Evolutionary conservation across 495 filamentous ascomycete genomes (phyloP).

Genomic region (Hyaloscypha hepaticicola): DNA sequence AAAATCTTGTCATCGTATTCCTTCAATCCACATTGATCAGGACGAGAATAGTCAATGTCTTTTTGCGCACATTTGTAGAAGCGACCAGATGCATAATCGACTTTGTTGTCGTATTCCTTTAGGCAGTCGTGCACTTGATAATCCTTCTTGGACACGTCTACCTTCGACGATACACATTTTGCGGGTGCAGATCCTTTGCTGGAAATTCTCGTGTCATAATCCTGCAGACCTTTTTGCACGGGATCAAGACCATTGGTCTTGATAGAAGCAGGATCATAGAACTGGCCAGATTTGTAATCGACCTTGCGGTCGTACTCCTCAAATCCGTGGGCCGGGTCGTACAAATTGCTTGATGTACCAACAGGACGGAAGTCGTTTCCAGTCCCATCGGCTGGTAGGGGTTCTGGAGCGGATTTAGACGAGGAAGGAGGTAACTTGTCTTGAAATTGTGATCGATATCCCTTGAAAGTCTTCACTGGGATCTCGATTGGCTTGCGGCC

Average conservation of each 20-base stretch:
- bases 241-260: conserved; percentile 3
- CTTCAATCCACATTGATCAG: conserved; percentile 5
- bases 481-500: conserved; percentile 29
- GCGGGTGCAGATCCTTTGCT: not conserved
- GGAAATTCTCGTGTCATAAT: conserved; percentile 18
- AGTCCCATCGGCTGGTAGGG: conserved; percentile 3
- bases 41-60: not conserved
- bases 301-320: conserved; percentile 11
- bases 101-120: conserved; percentile 31
- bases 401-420: not conserved
- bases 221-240: conserved; percentile 26
- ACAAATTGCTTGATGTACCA: not conserved
- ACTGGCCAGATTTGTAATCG: conserved; percentile 2
- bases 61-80: not conserved
- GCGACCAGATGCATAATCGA: conserved; percentile 11
- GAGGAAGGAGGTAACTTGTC: conserved; percentile 27
- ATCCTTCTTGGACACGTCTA: not conserved
- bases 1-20: conserved; percentile 33
- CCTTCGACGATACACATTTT: not conserved
- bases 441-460: conserved; percentile 41
- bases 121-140: conserved; percentile 31
- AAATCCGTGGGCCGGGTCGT: not conserved
- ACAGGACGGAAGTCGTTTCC: not conserved
- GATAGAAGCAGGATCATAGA: conserved; percentile 4
- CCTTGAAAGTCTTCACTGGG: conserved; percentile 38